Evolutionary conservation across 1,139 yeast genomes (phyloP), one percentile per base, ranked within the genome.

Genomic region (Geotrichum bryndzae): DNA sequence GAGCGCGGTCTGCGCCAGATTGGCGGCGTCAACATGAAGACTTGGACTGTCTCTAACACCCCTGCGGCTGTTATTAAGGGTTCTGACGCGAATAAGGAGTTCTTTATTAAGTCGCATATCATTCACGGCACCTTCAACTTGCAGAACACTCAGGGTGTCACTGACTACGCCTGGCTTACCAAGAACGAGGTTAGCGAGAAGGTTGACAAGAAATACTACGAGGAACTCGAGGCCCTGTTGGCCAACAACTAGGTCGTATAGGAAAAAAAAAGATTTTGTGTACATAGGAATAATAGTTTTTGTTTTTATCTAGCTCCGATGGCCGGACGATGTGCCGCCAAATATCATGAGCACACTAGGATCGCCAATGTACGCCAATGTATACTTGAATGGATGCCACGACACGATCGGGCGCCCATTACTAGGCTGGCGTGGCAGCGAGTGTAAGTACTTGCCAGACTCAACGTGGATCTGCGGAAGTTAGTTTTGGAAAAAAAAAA

Each of bases 11-110:
- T 94, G 63, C 81, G 84, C 72, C 71, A 76, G 48, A 71, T 88
- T 48, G 97, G 97, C 33, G 97, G 97, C 51, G 82, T 80, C 22
- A 75, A 81, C 62, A 83, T 94, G 72, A 88, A 90, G 74, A 87
- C 92, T 58, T 94, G 96, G 88, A 84, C 90, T 25, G 96, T 94
- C 22, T 90, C 98, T 31, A 84, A 84, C 65, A 87, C 88, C 11
- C 99, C 99, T 53, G 87, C 94, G 57, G 95, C 88, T 64, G 85
- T 88, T 6, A 57, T 69, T 57, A 71, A 63, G 67, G 45, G 35
- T 50, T 53, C 56, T 8, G 67, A 68, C 53, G 62, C 58, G 15
- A 62, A 66, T 27, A 81, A 82, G 70, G 88, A 85, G 68, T 94
- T 86, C 72, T 79, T 89, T 70, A 85, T 94, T 71, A 90, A 90